phyloP scores from a whole-genome alignment of 2,329 filamentous ascomycete species.

The Sphaceloma murrayae region DNA sequence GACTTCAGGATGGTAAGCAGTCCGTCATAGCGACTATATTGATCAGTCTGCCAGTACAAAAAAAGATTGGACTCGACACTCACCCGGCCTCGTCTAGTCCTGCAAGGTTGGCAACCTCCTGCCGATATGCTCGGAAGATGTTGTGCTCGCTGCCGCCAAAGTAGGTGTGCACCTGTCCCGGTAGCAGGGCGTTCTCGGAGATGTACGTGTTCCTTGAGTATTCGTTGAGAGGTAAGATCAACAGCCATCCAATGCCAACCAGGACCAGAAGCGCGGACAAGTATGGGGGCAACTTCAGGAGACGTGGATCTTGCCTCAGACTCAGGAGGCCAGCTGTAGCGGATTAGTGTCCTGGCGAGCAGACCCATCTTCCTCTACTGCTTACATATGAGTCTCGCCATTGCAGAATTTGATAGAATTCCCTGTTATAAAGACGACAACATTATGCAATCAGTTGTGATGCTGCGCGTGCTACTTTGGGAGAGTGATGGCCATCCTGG shows the following conservation, averaged over 20 bases:
- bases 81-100: constrained; percentile 33
- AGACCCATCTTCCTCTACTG: neutral
- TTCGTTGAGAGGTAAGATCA: constrained; percentile 78
- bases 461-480: no score
- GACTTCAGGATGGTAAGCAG: constrained; percentile 67
- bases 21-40: constrained; percentile 48
- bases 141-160: constrained; percentile 95
- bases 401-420: neutral
- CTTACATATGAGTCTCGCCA: constrained; percentile 16
- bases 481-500: no score
- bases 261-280: constrained; percentile 76
- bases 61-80: constrained; percentile 18
- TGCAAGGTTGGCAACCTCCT: constrained; percentile 62
- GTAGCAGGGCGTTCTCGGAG: constrained; percentile 90
- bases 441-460: no score
- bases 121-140: constrained; percentile 79
- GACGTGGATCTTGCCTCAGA: constrained; percentile 68
- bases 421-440: no score
- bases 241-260: constrained; percentile 79
- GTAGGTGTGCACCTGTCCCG: constrained; percentile 95
- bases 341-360: constrained; percentile 2
- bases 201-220: constrained; percentile 93
- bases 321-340: constrained; percentile 49
- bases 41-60: constrained; percentile 19
- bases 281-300: constrained; percentile 78